These are phyloP conservation scores for Pinus tabuliformis DNA, from an alignment of 75 land plant species.

Conservation along the genomic window DNA sequence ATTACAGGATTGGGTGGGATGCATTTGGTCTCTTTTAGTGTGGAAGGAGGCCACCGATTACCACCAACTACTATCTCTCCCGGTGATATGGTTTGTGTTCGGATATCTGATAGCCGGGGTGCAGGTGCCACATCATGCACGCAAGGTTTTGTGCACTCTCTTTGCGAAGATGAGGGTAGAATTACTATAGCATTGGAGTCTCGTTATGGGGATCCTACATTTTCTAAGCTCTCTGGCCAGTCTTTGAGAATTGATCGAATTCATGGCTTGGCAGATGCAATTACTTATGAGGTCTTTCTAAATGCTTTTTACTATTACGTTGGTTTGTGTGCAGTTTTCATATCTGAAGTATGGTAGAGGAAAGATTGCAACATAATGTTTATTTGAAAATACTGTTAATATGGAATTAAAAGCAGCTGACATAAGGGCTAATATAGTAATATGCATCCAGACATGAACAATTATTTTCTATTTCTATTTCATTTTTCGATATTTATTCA, in stretches of 20 bases:
- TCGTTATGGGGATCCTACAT: conserved; percentile 79
- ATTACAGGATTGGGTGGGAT: conserved; percentile 80
- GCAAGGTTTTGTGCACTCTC: conserved; percentile 78
- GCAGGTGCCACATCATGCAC: conserved; percentile 68
- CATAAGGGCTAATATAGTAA: not conserved
- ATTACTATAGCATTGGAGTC: conserved; percentile 83
- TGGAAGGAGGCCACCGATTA: conserved; percentile 65
- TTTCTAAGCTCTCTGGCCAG: conserved; percentile 82
- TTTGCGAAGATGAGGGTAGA: conserved; percentile 71
- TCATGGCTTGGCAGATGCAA: conserved; percentile 74
- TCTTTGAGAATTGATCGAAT: conserved; percentile 80
- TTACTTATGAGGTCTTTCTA: conserved; percentile 73
- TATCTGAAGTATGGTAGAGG: not conserved
- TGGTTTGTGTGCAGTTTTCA: not conserved
- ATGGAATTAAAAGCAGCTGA: not conserved
- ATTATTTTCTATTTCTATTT: not conserved
- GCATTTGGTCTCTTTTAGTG: conserved; percentile 66
- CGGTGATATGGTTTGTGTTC: conserved; percentile 89
- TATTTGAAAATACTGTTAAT: not conserved
- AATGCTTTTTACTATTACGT: not conserved
- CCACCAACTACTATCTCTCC: conserved; percentile 93
- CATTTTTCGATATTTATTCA: not conserved
- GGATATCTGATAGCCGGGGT: conserved; percentile 62
- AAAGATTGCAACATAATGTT: too few relatives aligned
- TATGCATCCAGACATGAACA: not conserved